Percentiles rank a stretch among this genome's conserved stretches.
phyloP scores from a whole-genome alignment of 2,329 filamentous ascomycete species.

The Cladorrhinum sp. region DNA sequence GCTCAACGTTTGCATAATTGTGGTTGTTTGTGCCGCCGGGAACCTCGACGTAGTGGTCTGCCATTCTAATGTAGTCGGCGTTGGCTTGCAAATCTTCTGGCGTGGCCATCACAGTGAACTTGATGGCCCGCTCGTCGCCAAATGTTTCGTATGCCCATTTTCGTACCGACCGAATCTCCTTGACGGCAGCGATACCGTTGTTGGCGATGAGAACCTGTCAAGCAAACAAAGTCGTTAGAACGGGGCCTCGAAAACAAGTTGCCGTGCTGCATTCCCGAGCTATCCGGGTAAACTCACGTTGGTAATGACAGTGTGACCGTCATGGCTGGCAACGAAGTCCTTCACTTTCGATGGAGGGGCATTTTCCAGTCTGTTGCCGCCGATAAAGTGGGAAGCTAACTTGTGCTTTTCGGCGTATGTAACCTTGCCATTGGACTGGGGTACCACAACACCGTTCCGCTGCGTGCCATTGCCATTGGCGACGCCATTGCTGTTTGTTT shows the following conservation, averaged over 20 bases:
- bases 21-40: constrained; percentile 99
- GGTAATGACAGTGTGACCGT: constrained; percentile 96
- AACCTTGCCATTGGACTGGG: constrained; percentile 54
- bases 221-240: constrained; percentile 10
- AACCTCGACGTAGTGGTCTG: constrained; percentile 98
- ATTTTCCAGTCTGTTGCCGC: constrained; percentile 81
- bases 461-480: constrained; percentile 36
- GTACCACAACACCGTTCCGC: constrained; percentile 47
- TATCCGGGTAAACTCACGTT: constrained; percentile 63
- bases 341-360: constrained; percentile 85
- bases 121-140: constrained; percentile 95
- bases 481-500: constrained; percentile 42
- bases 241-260: no score
- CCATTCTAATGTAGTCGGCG: constrained; percentile 99
- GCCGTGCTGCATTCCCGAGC: not conserved
- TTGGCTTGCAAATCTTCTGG: constrained; percentile 97
- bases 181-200: constrained; percentile 99
- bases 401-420: constrained; percentile 79
- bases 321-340: constrained; percentile 87
- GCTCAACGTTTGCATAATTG: constrained; percentile 99
- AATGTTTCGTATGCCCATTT: constrained; percentile 99
- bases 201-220: constrained; percentile 92
- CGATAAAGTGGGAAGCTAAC: constrained; percentile 91
- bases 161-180: constrained; percentile 97
- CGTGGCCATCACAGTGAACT: constrained; percentile 99